Evolutionary conservation across 139 green algal species (phyloP).

Genomic region (Bryopsis sp.): DNA sequence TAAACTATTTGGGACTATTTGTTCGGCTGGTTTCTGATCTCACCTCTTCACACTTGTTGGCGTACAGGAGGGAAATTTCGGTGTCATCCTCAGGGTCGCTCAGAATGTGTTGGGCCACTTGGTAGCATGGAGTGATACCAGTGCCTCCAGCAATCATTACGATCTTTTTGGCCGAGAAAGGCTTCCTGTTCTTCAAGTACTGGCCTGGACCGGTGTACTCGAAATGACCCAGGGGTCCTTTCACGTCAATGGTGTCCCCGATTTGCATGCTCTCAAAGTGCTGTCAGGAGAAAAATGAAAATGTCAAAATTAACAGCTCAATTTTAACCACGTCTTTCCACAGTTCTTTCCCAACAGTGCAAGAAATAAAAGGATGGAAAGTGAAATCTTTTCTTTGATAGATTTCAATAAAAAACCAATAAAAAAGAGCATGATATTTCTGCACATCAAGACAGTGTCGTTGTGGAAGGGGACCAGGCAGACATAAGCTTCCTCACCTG

Average conservation of each 20-base stretch:
- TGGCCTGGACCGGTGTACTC: conserved; percentile 61
- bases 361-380: too few relatives aligned
- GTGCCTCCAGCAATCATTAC: conserved; percentile 92
- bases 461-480: conserved; percentile 5
- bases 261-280: conserved; percentile 56
- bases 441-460: too few relatives aligned
- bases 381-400: too few relatives aligned
- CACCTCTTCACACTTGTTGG: conserved; percentile 80
- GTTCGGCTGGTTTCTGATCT: too few relatives aligned
- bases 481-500: too few relatives aligned
- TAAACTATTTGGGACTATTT: too few relatives aligned
- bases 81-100: conserved; percentile 74
- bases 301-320: too few relatives aligned
- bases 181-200: conserved; percentile 55
- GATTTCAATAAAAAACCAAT: too few relatives aligned
- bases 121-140: conserved; percentile 65
- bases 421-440: too few relatives aligned
- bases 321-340: too few relatives aligned
- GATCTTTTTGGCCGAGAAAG: conserved; percentile 39
- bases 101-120: conserved; percentile 73
- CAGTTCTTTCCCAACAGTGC: too few relatives aligned
- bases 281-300: too few relatives aligned
- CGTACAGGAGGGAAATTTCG: conserved; percentile 70
- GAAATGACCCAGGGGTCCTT: conserved; percentile 91
- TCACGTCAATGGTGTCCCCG: conserved; percentile 85